Evolutionary conservation across 495 filamentous ascomycete genomes (phyloP).

Genomic region (Neohortaea acidophila): DNA sequence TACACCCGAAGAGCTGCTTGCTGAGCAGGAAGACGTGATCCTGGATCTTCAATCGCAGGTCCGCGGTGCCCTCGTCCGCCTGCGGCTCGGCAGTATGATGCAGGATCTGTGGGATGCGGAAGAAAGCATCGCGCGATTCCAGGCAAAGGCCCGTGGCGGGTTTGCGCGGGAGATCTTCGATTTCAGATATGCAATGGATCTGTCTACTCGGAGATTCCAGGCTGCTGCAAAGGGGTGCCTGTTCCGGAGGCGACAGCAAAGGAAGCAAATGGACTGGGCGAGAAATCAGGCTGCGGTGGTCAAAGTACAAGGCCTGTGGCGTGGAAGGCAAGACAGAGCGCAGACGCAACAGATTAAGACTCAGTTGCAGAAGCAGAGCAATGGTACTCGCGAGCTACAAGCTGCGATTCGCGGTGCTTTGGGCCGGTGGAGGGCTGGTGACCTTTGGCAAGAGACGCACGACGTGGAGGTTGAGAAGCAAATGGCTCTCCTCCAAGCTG

Average conservation of each 20-base stretch:
- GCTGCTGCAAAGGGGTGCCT: constrained; percentile 68
- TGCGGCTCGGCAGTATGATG: constrained; percentile 71
- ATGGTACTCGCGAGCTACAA: constrained; percentile 44
- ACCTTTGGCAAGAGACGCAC: constrained; percentile 23
- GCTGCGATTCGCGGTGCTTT: constrained; percentile 29
- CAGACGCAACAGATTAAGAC: constrained; percentile 49
- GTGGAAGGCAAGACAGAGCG: constrained; percentile 59
- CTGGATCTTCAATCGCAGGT: constrained; percentile 74
- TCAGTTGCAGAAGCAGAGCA: constrained; percentile 41
- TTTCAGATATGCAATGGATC: constrained; percentile 53
- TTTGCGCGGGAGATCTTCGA: constrained; percentile 61
- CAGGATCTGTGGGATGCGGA: constrained; percentile 84
- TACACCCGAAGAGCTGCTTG: constrained; percentile 67
- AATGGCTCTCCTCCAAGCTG: constrained; percentile 12
- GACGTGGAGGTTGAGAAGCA: constrained; percentile 12
- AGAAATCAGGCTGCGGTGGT: constrained; percentile 57
- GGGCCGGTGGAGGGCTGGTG: constrained; percentile 23
- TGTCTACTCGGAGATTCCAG: constrained; percentile 62
- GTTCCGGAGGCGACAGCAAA: constrained; percentile 45
- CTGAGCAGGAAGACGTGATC: constrained; percentile 55
- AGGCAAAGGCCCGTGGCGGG: constrained; percentile 67
- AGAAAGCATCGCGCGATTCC: constrained; percentile 58
- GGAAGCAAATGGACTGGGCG: constrained; percentile 51
- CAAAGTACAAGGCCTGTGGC: constrained; percentile 66
- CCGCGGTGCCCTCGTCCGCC: constrained; percentile 61